Base-by-base conservation (phyloP, 768 basidiomycete species). In the Rhodotorula diobovata region DNA sequence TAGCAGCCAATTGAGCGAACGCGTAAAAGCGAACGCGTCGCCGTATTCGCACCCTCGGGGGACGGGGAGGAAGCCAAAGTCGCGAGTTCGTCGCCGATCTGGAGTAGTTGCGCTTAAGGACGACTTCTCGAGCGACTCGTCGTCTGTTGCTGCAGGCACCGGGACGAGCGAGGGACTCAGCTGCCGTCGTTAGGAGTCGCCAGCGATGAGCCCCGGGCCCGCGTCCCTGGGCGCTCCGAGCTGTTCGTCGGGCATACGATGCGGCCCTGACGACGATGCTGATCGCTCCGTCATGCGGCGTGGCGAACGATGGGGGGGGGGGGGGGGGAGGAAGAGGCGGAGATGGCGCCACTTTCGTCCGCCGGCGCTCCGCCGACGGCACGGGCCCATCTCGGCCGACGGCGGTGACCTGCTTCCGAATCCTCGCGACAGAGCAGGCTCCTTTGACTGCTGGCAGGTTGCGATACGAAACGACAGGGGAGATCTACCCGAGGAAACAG, bases 1-100 rank as follows among this genome's bases (percentile, higher is more conserved):
- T 62, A 81, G 79, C 1, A 82, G 63, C 56, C 79, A 56, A 61
- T 81, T 81, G 23, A 74, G 67, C 16, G 46, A 18, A 20, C 67
- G 14, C 1, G 68, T 72, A 35, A 78, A 77, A 16, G 46, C 30
- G 63, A 77, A 78, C 4, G 76, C 62, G 23, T 63, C 62, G 11
- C 75, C 76, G 74, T 80, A 76, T 25, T 78, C 73, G 16, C 75
- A 55, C 12, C 63, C 67, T 28, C 64, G 71, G 0, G 82, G 82
- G 21, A 82, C 80, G 5, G 81, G 82, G 14, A 82, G 59, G 70
- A 82, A 78, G 34, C 80, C 80, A 61, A 81, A 81, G 69, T 81
- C 80, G n/a, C 10, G 53, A 14, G n/a, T 54, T 8, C 23, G 11
- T 4, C 11, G 25, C n/a, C n/a, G n/a, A n/a, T n/a, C n/a, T n/a